Evolutionary conservation across 805 yeast genomes (phyloP).

Genomic region (Candida coquimbonensis): DNA sequence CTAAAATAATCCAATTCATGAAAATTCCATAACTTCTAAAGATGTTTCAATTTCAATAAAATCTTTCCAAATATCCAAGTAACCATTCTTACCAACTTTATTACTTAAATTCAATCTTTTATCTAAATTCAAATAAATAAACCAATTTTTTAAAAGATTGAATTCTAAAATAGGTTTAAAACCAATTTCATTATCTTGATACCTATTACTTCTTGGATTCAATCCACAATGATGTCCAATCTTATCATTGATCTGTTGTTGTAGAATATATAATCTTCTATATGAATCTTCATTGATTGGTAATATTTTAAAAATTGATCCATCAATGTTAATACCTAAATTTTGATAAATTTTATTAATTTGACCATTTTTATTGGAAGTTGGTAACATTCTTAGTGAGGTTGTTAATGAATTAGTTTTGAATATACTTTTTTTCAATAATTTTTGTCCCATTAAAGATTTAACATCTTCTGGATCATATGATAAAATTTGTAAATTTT

Average conservation of each 20-base stretch:
- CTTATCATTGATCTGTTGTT: slow-evolving; percentile 80
- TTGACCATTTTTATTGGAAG: slow-evolving; percentile 21
- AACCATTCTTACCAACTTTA: slow-evolving; percentile 52
- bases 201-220: slow-evolving; percentile 54
- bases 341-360: slow-evolving; percentile 49
- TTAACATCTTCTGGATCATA: slow-evolving; percentile 90
- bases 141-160: slow-evolving; percentile 42
- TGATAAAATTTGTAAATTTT: slow-evolving; percentile 63
- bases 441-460: slow-evolving; percentile 71
- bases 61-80: slow-evolving; percentile 63
- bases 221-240: slow-evolving; percentile 69
- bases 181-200: slow-evolving; percentile 28
- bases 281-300: slow-evolving; percentile 74
- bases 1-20: too few relatives aligned
- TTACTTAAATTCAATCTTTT: slow-evolving; percentile 45
- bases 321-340: slow-evolving; percentile 72
- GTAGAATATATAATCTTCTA: slow-evolving; percentile 75
- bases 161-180: slow-evolving; percentile 62
- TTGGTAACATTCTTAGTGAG: slow-evolving; percentile 39
- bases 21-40: slow-evolving; percentile 9
- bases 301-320: slow-evolving; percentile 63
- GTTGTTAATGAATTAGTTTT: slow-evolving; percentile 58
- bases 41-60: slow-evolving; percentile 48
- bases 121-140: slow-evolving; percentile 49
- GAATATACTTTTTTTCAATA: slow-evolving; percentile 65